These are phyloP conservation scores for sorghum (Sorghum bicolor) DNA, from an alignment of 176 grass and related monocot genomes.

Conservation along the genomic window DNA sequence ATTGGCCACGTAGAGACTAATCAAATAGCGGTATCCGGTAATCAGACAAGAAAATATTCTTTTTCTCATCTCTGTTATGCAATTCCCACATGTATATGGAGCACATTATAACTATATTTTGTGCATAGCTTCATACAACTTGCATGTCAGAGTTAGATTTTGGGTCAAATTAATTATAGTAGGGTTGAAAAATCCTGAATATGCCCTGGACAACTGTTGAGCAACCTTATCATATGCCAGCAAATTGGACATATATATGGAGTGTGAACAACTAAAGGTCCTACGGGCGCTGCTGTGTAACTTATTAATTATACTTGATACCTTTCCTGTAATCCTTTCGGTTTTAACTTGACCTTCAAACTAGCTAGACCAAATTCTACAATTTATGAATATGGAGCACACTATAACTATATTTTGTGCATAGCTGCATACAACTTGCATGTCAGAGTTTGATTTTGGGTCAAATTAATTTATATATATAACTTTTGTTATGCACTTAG, in stretches of 20 bases:
- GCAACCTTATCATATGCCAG: not conserved
- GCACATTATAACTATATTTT: too few relatives aligned
- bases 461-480: too few relatives aligned
- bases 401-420: too few relatives aligned
- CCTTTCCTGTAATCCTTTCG: not conserved
- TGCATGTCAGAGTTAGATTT: not conserved
- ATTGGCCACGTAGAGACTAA: not conserved
- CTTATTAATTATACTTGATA: not conserved
- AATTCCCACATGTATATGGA: too few relatives aligned
- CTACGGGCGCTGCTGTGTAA: not conserved
- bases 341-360: not conserved
- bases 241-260: not conserved
- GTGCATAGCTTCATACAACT: not conserved
- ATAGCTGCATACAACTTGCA: too few relatives aligned
- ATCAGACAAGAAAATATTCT: too few relatives aligned
- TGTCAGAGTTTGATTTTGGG: too few relatives aligned
- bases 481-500: not conserved
- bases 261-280: not conserved
- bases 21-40: too few relatives aligned
- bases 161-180: not conserved
- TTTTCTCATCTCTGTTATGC: too few relatives aligned
- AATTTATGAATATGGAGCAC: too few relatives aligned
- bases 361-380: too few relatives aligned
- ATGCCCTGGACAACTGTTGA: not conserved
- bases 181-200: not conserved